Evolutionary conservation across 1,139 yeast species (phyloP).

Genomic region (Tardiomyces blankii): DNA sequence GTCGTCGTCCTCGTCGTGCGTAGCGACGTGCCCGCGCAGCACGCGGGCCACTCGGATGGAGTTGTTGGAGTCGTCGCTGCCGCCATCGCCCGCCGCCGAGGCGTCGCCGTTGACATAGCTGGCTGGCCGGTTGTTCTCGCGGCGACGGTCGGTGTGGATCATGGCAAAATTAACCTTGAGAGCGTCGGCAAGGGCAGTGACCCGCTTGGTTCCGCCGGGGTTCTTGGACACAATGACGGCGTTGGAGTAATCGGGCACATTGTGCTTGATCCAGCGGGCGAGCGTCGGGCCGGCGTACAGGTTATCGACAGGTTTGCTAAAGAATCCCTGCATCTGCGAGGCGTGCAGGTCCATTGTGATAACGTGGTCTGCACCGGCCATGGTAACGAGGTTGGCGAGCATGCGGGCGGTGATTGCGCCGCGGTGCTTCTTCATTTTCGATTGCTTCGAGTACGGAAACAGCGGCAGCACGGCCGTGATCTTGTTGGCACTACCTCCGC

Average conservation of each 20-base stretch:
- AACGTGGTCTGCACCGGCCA: constrained; percentile 99
- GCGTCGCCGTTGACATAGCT: not conserved
- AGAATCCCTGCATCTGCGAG: constrained; percentile 98
- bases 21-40: constrained; percentile 27
- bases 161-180: constrained; percentile 93
- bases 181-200: constrained; percentile 92
- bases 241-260: constrained; percentile 75
- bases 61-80: constrained; percentile 6
- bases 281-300: constrained; percentile 93
- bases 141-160: constrained; percentile 96
- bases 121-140: constrained; percentile 62
- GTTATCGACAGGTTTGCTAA: constrained; percentile 94
- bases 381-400: constrained; percentile 87
- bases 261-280: constrained; percentile 92
- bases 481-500: constrained; percentile 94
- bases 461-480: constrained; percentile 97
- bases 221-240: constrained; percentile 90
- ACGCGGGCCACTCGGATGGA: not conserved
- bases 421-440: constrained; percentile 96
- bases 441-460: constrained; percentile 94
- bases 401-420: constrained; percentile 99
- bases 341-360: constrained; percentile 98
- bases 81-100: constrained; percentile 3
- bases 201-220: constrained; percentile 98
- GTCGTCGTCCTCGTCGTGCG: constrained; percentile 50